Evolutionary conservation across 2,329 filamentous ascomycete species (phyloP).

Genomic region (Dichotomopilus funicola): DNA sequence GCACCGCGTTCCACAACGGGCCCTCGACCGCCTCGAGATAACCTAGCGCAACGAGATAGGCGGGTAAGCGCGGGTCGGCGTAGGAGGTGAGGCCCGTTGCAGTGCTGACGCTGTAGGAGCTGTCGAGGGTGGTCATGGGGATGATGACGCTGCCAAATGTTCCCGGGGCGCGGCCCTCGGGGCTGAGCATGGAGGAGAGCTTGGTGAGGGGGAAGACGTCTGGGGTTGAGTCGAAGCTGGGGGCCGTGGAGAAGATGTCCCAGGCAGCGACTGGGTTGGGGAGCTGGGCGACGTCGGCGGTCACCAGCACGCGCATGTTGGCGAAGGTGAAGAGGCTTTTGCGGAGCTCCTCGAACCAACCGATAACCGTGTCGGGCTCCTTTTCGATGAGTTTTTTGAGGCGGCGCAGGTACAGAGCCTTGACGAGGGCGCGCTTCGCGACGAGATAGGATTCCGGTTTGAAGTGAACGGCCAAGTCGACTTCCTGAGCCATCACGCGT

Average conservation of each 20-base stretch:
- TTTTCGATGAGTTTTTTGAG: constrained; percentile 72
- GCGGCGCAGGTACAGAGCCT: constrained; percentile 78
- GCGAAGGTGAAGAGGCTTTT: constrained; percentile 70
- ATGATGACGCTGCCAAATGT: constrained; percentile 69
- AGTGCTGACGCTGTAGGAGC: constrained; percentile 76
- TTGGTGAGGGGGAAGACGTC: constrained; percentile 65
- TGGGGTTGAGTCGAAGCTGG: constrained; percentile 42
- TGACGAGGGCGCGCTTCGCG: constrained; percentile 76
- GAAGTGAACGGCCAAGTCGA: constrained; percentile 74
- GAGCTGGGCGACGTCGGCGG: constrained; percentile 71
- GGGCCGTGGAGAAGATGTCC: constrained; percentile 53
- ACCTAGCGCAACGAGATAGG: constrained; percentile 78
- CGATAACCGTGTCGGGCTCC: constrained; percentile 68
- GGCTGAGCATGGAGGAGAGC: constrained; percentile 63
- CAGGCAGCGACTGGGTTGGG: constrained; percentile 71
- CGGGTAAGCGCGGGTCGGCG: constrained; percentile 69
- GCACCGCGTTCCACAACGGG: constrained; percentile 87
- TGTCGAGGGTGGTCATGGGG: constrained; percentile 88
- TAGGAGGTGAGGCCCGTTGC: constrained; percentile 69
- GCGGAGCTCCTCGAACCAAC: constrained; percentile 71
- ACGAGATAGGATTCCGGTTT: constrained; percentile 69
- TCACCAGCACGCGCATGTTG: constrained; percentile 81
- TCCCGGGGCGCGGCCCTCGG: constrained; percentile 68
- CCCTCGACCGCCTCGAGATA: constrained; percentile 93
- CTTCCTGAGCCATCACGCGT: constrained; percentile 55